Base-by-base conservation (phyloP, 1,139 yeast species). In the Diutina scorzettiae region DNA sequence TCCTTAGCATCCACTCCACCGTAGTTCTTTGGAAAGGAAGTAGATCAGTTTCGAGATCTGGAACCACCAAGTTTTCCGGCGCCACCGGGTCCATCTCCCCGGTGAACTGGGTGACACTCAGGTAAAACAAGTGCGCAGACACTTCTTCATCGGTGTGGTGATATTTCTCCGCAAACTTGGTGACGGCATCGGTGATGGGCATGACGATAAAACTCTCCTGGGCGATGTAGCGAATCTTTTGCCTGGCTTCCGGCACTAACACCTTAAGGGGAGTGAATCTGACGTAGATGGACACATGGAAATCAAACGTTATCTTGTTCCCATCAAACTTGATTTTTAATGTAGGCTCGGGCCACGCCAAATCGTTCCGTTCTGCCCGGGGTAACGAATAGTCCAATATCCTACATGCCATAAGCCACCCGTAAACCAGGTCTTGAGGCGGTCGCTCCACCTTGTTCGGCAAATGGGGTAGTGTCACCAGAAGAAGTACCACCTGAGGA, bases 1-100 rank as follows among this genome's bases (percentile, higher is more conserved):
- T 69, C 0, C 60, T 49, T 5, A 84, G 55, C 49, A 81, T 62
- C 94, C 94, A 84, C 21, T 65, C 56, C 0, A 84, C 72, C 0
- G 91, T 70, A 42, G 71, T 74, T 5, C 68, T 62, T 53, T 84
- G 95, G 48, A 79, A 84, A 5, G 65, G 64, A 19, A 80, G 55
- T 11, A 79, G 58, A 5, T 62, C 59, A 0, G 80, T 67, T 23
- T 64, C 69, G 16, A 79, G 56, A 34, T 69, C 76, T 0, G 77
- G 72, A n/a, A 70, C 53, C 25, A 64, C 66, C 44, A 62, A 57
- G 2, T 51, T 48, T 3, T 48, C 48, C 5, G 37, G 24, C 2
- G 47, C 49, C 2, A 53, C 48, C 0, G 44, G 37, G 0, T 62
- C 55, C 39, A 64, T 46, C 5, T 42, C 40, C 5, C 51, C 47